Conservation (phyloP, 108 stramenopile species). For the Fistulifera solaris region DNA sequence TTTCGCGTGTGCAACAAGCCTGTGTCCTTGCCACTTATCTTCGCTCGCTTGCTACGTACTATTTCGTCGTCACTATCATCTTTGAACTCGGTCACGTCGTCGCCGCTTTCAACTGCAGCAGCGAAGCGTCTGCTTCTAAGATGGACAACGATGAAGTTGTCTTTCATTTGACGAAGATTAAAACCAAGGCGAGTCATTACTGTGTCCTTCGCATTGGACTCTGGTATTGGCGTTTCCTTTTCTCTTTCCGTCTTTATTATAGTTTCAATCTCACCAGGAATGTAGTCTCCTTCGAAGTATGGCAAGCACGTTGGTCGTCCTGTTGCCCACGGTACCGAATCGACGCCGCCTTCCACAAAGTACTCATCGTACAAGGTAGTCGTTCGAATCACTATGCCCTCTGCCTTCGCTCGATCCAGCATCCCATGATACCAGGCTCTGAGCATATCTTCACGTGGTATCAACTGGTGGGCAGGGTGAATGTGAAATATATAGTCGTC, state of each 20-base stretch:
- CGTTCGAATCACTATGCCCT: slow-evolving; percentile 67
- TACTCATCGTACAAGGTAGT: slow-evolving; percentile 84
- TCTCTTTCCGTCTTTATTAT: slow-evolving; percentile 49
- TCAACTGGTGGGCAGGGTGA: slow-evolving; percentile 71
- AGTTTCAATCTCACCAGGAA: slow-evolving; percentile 90
- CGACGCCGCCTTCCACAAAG: slow-evolving; percentile 42
- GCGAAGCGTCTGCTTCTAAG: slow-evolving; percentile 55
- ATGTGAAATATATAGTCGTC: slow-evolving; percentile 94
- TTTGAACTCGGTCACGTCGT: slow-evolving; percentile 42
- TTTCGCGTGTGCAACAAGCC: too few relatives aligned
- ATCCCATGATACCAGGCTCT: slow-evolving; percentile 83
- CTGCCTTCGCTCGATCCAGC: slow-evolving; percentile 70
- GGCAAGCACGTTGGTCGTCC: slow-evolving; percentile 56
- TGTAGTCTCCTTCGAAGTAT: slow-evolving; percentile 95
- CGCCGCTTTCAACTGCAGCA: slow-evolving; percentile 46
- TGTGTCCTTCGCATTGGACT: slow-evolving; percentile 33
- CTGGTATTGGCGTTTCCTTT: slow-evolving; percentile 10
- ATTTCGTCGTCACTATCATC: slow-evolving; percentile 33
- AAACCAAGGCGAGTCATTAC: slow-evolving; percentile 62
- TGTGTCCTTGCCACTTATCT: slow-evolving; percentile 24
- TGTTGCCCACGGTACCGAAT: slow-evolving; percentile 2
- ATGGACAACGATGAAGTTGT: slow-evolving; percentile 76
- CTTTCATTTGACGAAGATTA: slow-evolving; percentile 60
- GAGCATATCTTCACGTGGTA: slow-evolving; percentile 84
- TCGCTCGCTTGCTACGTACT: slow-evolving; percentile 22